phyloP scores from a whole-genome alignment of 306 rosid genomes.

The Begonia peltatifolia region DNA sequence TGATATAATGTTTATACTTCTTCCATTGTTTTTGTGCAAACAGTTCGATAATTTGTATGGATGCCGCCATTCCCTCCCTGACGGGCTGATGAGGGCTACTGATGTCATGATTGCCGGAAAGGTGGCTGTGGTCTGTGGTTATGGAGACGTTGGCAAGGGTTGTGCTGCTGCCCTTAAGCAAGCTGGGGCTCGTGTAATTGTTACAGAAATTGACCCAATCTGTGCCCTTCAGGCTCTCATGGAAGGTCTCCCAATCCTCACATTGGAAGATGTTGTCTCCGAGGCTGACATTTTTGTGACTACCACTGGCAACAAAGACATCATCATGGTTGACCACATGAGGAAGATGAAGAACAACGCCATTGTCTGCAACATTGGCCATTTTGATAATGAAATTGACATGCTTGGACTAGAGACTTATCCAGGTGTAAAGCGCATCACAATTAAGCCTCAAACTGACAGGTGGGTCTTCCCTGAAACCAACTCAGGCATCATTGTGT shows the following conservation, averaged over 20 bases:
- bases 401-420: neutral
- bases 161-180: conserved; percentile 64
- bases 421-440: neutral
- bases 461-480: conserved; percentile 85
- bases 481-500: conserved; percentile 44
- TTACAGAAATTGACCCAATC: conserved; percentile 71
- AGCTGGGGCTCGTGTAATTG: conserved; percentile 61
- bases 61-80: conserved; percentile 77
- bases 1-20: too few relatives aligned
- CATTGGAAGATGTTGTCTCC: conserved; percentile 35
- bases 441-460: neutral
- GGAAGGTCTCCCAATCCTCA: conserved; percentile 49
- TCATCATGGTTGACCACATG: conserved; percentile 75
- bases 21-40: neutral
- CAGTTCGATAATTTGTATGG: conserved; percentile 79
- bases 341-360: conserved; percentile 97
- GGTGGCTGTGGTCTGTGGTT: conserved; percentile 43
- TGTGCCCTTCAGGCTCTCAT: conserved; percentile 73
- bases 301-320: conserved; percentile 98
- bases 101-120: conserved; percentile 81
- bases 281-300: conserved; percentile 83
- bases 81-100: conserved; percentile 68
- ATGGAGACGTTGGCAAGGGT: conserved; percentile 82
- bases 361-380: conserved; percentile 40
- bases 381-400: conserved; percentile 1